phyloP scores from a whole-genome alignment of 2,329 filamentous ascomycete species.

The Bipolaris zeicola region DNA sequence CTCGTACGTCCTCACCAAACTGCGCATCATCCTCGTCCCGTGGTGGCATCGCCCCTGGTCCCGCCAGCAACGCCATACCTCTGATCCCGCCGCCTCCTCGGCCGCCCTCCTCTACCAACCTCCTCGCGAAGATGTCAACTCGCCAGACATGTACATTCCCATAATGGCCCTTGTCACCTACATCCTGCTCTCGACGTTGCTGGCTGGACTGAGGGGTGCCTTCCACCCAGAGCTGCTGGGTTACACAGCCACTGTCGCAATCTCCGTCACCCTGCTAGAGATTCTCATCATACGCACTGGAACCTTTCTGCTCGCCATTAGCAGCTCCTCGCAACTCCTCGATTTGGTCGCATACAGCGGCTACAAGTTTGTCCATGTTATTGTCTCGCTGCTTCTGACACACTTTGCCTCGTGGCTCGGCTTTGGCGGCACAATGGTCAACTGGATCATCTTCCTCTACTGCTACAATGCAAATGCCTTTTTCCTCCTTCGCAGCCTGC shows the following conservation, averaged over 20 bases:
- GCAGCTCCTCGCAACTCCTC: conserved; percentile 88
- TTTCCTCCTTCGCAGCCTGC: conserved; percentile 90
- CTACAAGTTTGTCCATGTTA: conserved; percentile 98
- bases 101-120: conserved; percentile 68
- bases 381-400: conserved; percentile 80
- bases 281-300: conserved; percentile 90
- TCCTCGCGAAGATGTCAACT: conserved; percentile 94
- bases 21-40: conserved; percentile 91
- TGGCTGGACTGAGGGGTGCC: conserved; percentile 85
- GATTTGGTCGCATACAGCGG: conserved; percentile 95
- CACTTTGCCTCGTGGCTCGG: conserved; percentile 67
- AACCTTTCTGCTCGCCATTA: conserved; percentile 92
- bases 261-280: conserved; percentile 83
- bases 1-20: conserved; percentile 91
- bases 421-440: conserved; percentile 84
- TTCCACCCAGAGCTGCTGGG: conserved; percentile 95
- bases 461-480: conserved; percentile 94
- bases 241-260: conserved; percentile 82
- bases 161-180: conserved; percentile 98
- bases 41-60: conserved; percentile 99
- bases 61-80: conserved; percentile 74
- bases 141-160: conserved; percentile 99
- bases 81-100: conserved; percentile 20
- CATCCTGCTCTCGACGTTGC: conserved; percentile 87
- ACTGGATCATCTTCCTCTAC: conserved; percentile 88